phyloP scores from a whole-genome alignment of 2,329 filamentous ascomycete genomes.

The Dothideomycetes sp. region DNA sequence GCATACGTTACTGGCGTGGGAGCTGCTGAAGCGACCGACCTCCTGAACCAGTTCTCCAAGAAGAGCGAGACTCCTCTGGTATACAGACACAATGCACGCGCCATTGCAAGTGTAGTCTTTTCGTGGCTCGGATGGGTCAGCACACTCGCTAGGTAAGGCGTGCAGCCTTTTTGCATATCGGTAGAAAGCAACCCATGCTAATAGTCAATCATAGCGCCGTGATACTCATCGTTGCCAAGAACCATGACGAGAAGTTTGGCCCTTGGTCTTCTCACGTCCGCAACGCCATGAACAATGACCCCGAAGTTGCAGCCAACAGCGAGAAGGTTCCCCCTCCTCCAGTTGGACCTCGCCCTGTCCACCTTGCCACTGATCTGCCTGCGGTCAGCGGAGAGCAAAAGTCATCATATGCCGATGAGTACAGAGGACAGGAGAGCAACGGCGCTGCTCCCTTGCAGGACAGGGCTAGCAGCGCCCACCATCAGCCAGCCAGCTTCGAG shows the following conservation, averaged over 20 bases:
- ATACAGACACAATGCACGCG: conserved; percentile 40
- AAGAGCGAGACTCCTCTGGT: conserved; percentile 26
- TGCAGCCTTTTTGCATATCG: background rate
- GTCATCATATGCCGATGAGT: background rate
- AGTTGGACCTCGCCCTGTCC: background rate
- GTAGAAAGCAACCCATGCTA: background rate
- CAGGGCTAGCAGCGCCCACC: too few relatives aligned
- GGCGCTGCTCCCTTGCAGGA: too few relatives aligned
- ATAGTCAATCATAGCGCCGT: conserved; percentile 20
- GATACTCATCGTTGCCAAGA: conserved; percentile 27
- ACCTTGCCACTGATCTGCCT: background rate
- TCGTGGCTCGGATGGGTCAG: conserved; percentile 41
- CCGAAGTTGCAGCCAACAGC: background rate
- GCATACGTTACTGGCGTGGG: conserved; percentile 35
- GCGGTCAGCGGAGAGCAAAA: background rate
- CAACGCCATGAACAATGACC: conserved; percentile 6
- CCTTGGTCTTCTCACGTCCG: conserved; percentile 27
- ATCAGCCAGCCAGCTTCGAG: too few relatives aligned
- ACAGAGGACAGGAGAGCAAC: background rate
- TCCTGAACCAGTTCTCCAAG: conserved; percentile 20
- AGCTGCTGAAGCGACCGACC: conserved; percentile 16
- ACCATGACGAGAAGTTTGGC: conserved; percentile 27
- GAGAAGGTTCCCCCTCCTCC: background rate
- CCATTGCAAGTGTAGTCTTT: conserved; percentile 41
- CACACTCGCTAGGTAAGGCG: conserved; percentile 35